phyloP scores from a whole-genome alignment of 208 protist genomes.

The Leptomonas seymouri region DNA sequence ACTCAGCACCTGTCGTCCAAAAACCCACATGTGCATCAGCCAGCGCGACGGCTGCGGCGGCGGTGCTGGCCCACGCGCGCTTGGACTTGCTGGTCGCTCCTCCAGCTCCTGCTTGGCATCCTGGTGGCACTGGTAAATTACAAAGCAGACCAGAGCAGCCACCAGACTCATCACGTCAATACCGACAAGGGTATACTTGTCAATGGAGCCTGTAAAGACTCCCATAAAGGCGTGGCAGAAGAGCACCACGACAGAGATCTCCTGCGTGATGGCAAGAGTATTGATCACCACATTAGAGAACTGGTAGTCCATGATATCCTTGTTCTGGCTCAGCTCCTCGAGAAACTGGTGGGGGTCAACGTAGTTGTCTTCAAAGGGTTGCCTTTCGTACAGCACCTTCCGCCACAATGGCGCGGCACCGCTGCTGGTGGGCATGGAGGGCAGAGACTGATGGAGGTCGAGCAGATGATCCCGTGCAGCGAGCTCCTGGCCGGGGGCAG shows the following conservation, averaged over 20 bases:
- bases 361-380: slow-evolving; percentile 93
- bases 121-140: slow-evolving; percentile 35
- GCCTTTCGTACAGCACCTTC: slow-evolving; percentile 84
- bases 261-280: slow-evolving; percentile 84
- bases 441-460: slow-evolving; percentile 1
- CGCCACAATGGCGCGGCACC: slow-evolving; percentile 48
- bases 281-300: slow-evolving; percentile 81
- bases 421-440: slow-evolving; percentile 8
- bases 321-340: slow-evolving; percentile 80
- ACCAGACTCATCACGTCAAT: slow-evolving; percentile 53
- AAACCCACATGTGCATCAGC: slow-evolving; percentile 45
- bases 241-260: slow-evolving; percentile 87
- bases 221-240: slow-evolving; percentile 77
- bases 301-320: slow-evolving; percentile 72
- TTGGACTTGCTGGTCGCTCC: slow-evolving; percentile 23
- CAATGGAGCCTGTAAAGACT: slow-evolving; percentile 44
- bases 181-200: slow-evolving; percentile 50
- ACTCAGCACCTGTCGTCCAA: slow-evolving; percentile 56
- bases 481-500: background rate
- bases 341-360: slow-evolving; percentile 84
- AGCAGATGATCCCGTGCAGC: background rate
- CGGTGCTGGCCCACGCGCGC: slow-evolving; percentile 21
- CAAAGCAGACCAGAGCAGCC: slow-evolving; percentile 25
- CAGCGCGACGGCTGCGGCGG: slow-evolving; percentile 29
- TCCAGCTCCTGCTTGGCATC: slow-evolving; percentile 13